Evolutionary conservation across 2,329 filamentous ascomycete species (phyloP), one percentile per base, ranked within the genome.

Genomic region (Dothideomycetidae sp.): DNA sequence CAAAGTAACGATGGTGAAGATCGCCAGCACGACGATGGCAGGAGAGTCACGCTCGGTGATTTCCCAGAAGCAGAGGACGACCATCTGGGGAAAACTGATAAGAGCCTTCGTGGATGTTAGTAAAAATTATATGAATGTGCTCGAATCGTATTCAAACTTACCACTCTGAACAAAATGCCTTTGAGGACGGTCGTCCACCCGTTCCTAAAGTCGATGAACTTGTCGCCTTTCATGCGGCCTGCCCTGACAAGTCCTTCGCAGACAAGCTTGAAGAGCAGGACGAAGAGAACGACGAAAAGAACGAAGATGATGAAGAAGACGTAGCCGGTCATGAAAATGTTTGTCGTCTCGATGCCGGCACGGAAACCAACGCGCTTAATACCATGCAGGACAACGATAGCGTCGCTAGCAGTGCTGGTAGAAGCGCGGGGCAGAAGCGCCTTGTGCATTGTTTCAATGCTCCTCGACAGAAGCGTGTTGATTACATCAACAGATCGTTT

Each of bases 141-240:
- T 31, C 16, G 36, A 3, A 5, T 21, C 17, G 12, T 33, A 26
- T 15, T 11, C 12, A 19, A 11, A 48, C 58, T 49, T 48, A 62
- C 70, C 51, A 93, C 70, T 46, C 88, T 81, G 71, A 90, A 94
- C 46, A 94, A 68, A 48, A 94, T 92, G 40, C 88, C 88, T 66
- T 93, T 92, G 51, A 93, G 71, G 4, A 94, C 80, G 10, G 85
- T 86, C 46, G 78, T 76, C 88, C 88, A 94, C 48, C 84, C 85
- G 51, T 90, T 88, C 45, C 88, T 79, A 72, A 96, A 94, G 50
- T 94, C 86, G 48, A 79, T 68, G 60, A 94, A 94, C 50, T 82
- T 85, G 54, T 93, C 81, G 39, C 68, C 67, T 61, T 83, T 81
- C 67, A 93, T 84, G 68, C 74, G 80, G 50, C 75, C 75, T 44